phyloP scores from a whole-genome alignment of 2,329 filamentous ascomycete genomes.

The Verticillium zaregamsianum region DNA sequence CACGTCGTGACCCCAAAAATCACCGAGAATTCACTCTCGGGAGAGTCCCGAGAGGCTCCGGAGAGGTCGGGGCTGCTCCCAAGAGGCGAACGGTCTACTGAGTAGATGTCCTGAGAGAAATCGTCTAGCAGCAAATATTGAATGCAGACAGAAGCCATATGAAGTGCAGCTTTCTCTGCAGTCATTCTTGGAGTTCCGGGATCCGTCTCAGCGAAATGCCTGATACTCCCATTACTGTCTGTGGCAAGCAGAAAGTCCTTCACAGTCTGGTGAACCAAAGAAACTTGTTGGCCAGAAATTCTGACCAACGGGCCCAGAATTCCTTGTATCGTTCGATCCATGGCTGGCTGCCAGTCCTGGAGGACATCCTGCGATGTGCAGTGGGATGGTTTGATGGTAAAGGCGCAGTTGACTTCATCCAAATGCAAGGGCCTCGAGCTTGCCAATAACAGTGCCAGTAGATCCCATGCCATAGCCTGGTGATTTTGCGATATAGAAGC shows the following conservation, averaged over 20 bases:
- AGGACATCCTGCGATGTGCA: conserved; percentile 16
- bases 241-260: conserved; percentile 27
- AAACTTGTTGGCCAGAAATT: conserved; percentile 23
- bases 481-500: conserved; percentile 18
- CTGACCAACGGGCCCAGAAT: conserved; percentile 27
- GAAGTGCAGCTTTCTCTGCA: conserved; percentile 9
- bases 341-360: conserved; percentile 20
- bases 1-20: conserved; percentile 4
- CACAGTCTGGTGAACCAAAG: conserved; percentile 29
- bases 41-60: background rate
- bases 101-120: conserved; percentile 24
- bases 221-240: background rate
- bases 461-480: conserved; percentile 18
- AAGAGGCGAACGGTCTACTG: background rate
- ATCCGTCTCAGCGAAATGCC: conserved; percentile 1
- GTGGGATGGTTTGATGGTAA: conserved; percentile 20
- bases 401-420: conserved; percentile 27
- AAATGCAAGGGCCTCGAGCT: conserved; percentile 26
- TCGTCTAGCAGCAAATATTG: conserved; percentile 27
- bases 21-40: background rate
- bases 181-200: background rate
- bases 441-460: conserved; percentile 27
- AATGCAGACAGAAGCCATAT: conserved; percentile 16
- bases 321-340: conserved; percentile 22
- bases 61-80: too few species aligned